These are phyloP conservation scores for Cicer pinnatifidum DNA, from an alignment of 306 rosid species.

Conservation along the genomic window DNA sequence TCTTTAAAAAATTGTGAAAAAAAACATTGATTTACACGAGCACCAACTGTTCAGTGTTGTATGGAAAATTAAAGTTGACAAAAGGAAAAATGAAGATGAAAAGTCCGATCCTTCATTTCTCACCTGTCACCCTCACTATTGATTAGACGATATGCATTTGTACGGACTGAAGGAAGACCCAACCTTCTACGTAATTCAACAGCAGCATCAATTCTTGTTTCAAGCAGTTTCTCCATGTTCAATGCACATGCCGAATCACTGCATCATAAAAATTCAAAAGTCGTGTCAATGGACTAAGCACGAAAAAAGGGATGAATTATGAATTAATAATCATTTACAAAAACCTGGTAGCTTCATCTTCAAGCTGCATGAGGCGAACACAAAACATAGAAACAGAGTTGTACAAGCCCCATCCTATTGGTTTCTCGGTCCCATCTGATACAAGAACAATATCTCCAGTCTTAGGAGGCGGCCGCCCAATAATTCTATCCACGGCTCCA, in stretches of 20 bases:
- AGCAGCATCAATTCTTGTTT: conserved; percentile 69
- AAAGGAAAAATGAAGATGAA: conserved; percentile 3
- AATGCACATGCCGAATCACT: conserved; percentile 69
- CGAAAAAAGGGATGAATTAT: conserved; percentile 24
- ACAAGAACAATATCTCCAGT: conserved; percentile 88
- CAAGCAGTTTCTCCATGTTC: conserved; percentile 78
- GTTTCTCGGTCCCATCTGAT: conserved; percentile 83
- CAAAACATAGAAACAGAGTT: conserved; percentile 91
- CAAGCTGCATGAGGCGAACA: conserved; percentile 91
- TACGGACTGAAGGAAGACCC: conserved; percentile 78
- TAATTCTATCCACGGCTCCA: conserved; percentile 90
- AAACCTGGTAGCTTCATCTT: conserved; percentile 79
- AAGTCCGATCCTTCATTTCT: conserved; percentile 26
- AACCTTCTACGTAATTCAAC: conserved; percentile 66
- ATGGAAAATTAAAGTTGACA: neutral
- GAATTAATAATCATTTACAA: neutral
- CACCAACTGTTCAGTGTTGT: neutral
- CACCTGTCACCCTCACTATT: conserved; percentile 97
- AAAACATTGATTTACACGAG: neutral
- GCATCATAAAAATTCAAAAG: conserved; percentile 37
- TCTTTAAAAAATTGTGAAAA: neutral
- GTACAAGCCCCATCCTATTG: conserved; percentile 94
- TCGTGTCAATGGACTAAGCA: conserved; percentile 15
- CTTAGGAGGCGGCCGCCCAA: conserved; percentile 90
- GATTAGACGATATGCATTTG: conserved; percentile 82